phyloP scores from a whole-genome alignment of 768 basidiomycete species.

The Pleurotus eryngii region DNA sequence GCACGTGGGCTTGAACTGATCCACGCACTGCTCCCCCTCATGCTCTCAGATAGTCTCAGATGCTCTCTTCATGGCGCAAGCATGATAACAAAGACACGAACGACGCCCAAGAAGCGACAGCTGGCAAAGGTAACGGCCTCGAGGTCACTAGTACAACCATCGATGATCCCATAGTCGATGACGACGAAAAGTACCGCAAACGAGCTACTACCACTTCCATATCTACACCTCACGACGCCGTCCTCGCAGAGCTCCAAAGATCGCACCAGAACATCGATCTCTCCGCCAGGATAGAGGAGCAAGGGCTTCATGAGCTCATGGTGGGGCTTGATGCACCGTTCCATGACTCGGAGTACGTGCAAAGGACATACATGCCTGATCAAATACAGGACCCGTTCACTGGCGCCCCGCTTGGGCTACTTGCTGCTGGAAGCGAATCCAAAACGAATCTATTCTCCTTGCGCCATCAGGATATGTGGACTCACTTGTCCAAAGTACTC shows the following conservation, averaged over 20 bases:
- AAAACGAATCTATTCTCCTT: conserved; percentile 14
- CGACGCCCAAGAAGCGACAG: not conserved
- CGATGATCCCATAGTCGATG: not conserved
- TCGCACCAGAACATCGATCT: conserved; percentile 12
- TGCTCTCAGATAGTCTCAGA: not conserved
- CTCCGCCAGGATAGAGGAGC: conserved; percentile 9
- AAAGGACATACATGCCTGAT: conserved; percentile 9
- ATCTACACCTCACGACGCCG: conserved; percentile 60
- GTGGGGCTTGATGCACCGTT: not conserved
- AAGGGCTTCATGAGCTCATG: not conserved
- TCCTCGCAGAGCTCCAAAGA: conserved; percentile 51
- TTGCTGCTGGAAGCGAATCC: conserved; percentile 19
- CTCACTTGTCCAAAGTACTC: conserved; percentile 63
- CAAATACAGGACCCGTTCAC: conserved; percentile 45
- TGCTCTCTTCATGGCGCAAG: not conserved
- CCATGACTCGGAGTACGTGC: conserved; percentile 5
- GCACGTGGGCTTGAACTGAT: not conserved
- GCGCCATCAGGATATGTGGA: conserved; percentile 58
- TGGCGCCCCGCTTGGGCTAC: conserved; percentile 37
- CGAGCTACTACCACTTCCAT: conserved; percentile 17
- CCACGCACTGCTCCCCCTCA: not conserved
- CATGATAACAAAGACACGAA: not conserved
- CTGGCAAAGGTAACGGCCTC: too few species aligned
- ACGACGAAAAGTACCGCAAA: not conserved
- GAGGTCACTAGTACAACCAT: too few species aligned